These are phyloP conservation scores for Boletus rubescentipes DNA, from an alignment of 768 basidiomycete species.

Conservation along the genomic window DNA sequence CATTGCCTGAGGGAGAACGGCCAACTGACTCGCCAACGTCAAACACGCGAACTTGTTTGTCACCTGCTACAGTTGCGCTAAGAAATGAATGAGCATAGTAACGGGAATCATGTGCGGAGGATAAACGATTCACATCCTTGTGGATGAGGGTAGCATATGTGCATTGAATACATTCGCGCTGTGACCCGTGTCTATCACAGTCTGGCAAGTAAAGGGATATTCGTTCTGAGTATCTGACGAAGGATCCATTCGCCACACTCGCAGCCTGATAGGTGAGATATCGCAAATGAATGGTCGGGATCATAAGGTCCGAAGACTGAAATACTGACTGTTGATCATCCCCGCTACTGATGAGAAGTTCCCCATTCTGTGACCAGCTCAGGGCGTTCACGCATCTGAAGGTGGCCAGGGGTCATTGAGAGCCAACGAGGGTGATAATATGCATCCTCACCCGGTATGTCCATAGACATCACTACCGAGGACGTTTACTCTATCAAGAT, in stretches of 20 bases:
- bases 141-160: conserved; percentile 74
- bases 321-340: conserved; percentile 65
- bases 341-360: conserved; percentile 65
- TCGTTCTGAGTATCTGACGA: conserved; percentile 38
- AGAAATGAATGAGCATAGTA: conserved; percentile 8
- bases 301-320: conserved; percentile 27
- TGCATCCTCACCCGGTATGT: conserved; percentile 62
- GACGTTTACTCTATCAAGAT: conserved; percentile 68
- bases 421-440: conserved; percentile 5
- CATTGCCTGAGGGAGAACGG: conserved; percentile 38
- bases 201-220: conserved; percentile 64
- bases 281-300: conserved; percentile 4
- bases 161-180: conserved; percentile 82
- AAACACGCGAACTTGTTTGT: conserved; percentile 74
- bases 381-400: conserved; percentile 74
- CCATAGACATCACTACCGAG: conserved; percentile 61
- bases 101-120: conserved; percentile 9
- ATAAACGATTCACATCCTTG: conserved; percentile 61
- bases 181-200: conserved; percentile 79
- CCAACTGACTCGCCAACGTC: conserved; percentile 54
- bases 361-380: conserved; percentile 68
- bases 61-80: conserved; percentile 74
- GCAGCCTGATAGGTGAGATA: conserved; percentile 45
- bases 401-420: neutral
- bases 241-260: conserved; percentile 73